Base-by-base conservation (phyloP, 306 rosid genomes). In the Gynostemma pentaphyllum region DNA sequence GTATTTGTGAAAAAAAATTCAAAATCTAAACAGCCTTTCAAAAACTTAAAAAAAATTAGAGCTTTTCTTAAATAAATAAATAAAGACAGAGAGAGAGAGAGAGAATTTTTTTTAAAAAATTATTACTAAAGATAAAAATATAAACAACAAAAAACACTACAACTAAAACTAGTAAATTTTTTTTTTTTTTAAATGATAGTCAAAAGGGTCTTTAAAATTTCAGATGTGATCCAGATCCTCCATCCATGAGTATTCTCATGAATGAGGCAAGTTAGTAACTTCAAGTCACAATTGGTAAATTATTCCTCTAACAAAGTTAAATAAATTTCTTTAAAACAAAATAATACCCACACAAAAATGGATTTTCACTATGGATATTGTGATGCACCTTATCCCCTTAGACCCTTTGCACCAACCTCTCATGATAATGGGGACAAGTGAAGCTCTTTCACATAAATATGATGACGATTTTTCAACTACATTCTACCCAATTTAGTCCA, bases 321-420 rank as follows among this genome's bases (percentile, higher is more conserved):
- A 4, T 9, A 57, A 36, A 45, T 66, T 30, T 23, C 70, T 22
- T 66, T 34, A 6, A 57, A 39, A 39, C 44, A 3, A n/a, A n/a
- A 11, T 16, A 21, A 15, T 75, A 64, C 62, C 68, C 45, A 71
- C 66, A 36, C 82, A 79, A n/a, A 55, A 80, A 70, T 57, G 88
- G 77, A 79, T 37, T 39, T 19, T 76, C 76, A 65, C 28, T 44
- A 27, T 49, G 59, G 68, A 60, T 56, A 65, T 60, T 68, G 59
- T 67, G 78, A 67, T 48, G 70, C 78, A 63, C 62, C 70, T 67
- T 77, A 71, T 78, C 84, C 44, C 64, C 68, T 27, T 16, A 59
- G 62, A 16, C 27, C 30, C 65, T 50, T 40, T 30, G 64, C 26
- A 56, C 67, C 72, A 56, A 21, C 67, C 16, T 46, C 75, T 46